Percentiles rank a stretch among this genome's conserved stretches.
Evolutionary conservation across 257 asterid species (phyloP).

Genomic region (Petunia axillaris): DNA sequence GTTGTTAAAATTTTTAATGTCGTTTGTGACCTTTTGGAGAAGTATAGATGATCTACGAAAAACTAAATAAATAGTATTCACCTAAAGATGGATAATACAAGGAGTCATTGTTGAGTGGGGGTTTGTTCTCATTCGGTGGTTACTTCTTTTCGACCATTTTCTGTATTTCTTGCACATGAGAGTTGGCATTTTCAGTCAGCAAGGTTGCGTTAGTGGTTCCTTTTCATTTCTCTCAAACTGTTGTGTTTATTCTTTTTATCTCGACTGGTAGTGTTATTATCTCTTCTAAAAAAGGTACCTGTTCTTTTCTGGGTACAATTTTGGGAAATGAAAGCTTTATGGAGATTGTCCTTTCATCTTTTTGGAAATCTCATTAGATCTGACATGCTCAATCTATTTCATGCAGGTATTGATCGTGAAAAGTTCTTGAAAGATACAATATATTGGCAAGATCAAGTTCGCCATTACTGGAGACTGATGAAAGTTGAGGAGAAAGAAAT

Average conservation of each 20-base stretch:
- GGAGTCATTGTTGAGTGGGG: background rate
- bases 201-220: background rate
- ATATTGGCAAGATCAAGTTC: constrained; percentile 98
- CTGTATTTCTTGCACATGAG: background rate
- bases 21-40: background rate
- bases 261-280: background rate
- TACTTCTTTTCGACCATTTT: background rate
- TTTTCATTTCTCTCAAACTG: background rate
- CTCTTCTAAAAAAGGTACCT: background rate
- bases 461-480: constrained; percentile 96
- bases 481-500: constrained; percentile 65
- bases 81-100: background rate
- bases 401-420: constrained; percentile 66
- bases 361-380: background rate
- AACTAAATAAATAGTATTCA: background rate
- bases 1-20: background rate
- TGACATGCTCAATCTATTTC: constrained; percentile 16
- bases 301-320: background rate
- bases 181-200: background rate
- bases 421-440: constrained; percentile 67
- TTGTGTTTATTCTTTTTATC: background rate
- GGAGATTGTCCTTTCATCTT: constrained; percentile 1
- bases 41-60: background rate
- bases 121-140: background rate
- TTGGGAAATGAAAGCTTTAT: background rate